Percentiles rank a stretch among this genome's conserved stretches.
Conservation (phyloP, 2,329 filamentous ascomycete genomes). For the Orbilia ellipsospora region DNA sequence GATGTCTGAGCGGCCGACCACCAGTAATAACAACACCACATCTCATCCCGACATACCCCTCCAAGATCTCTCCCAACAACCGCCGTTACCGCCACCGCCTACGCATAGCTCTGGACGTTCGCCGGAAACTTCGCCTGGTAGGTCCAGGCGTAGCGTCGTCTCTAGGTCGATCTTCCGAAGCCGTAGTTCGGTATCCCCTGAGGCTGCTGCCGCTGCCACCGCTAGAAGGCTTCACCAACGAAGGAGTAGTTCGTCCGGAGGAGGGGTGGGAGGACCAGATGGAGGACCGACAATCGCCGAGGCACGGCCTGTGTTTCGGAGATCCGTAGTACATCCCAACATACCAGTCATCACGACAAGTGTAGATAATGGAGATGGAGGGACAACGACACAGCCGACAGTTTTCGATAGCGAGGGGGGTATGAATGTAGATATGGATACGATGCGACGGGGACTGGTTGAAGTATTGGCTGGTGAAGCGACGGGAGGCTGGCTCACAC, state of each 20-base stretch:
- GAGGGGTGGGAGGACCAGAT: slow-evolving; percentile 8
- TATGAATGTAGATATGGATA: slow-evolving; percentile 55
- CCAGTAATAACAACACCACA: slow-evolving; percentile 10
- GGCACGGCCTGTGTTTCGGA: slow-evolving; percentile 44
- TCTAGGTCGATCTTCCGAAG: slow-evolving; percentile 45
- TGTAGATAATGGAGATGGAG: slow-evolving; percentile 29
- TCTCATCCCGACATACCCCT: slow-evolving; percentile 54
- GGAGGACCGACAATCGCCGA: slow-evolving; percentile 41
- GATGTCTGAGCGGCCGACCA: slow-evolving; percentile 54
- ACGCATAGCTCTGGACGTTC: slow-evolving; percentile 20
- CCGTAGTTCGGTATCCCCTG: slow-evolving; percentile 51
- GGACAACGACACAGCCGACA: slow-evolving; percentile 25
- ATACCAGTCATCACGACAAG: slow-evolving; percentile 50
- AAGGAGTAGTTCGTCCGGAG: slow-evolving; percentile 38
- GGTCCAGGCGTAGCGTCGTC: slow-evolving; percentile 38
- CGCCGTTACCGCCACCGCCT: slow-evolving; percentile 7
- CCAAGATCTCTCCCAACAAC: slow-evolving; percentile 52
- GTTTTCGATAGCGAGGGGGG: slow-evolving; percentile 52
- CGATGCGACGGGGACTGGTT: slow-evolving; percentile 50
- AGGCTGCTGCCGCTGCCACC: slow-evolving; percentile 2
- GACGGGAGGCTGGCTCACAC: slow-evolving; percentile 40
- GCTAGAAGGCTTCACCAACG: slow-evolving; percentile 25
- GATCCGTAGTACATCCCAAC: slow-evolving; percentile 41
- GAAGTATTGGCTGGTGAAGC: slow-evolving; percentile 44
- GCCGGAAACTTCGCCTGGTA: slow-evolving; percentile 48